phyloP scores from a whole-genome alignment of 768 basidiomycete species.

The Crucibulum laeve region DNA sequence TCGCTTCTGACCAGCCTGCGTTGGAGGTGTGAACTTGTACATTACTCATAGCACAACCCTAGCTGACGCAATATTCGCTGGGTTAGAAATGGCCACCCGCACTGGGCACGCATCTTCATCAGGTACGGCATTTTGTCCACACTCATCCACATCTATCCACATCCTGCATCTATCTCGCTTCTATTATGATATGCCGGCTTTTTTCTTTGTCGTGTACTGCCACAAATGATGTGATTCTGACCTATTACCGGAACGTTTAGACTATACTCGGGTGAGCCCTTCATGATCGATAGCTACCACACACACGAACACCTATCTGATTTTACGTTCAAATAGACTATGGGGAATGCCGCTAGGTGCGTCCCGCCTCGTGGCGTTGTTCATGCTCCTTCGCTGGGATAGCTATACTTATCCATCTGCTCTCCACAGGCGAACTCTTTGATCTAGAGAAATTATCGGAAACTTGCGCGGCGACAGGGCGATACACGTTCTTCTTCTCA shows the following conservation, averaged over 20 bases:
- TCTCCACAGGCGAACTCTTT: conserved; percentile 57
- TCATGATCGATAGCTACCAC: background rate
- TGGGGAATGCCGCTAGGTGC: conserved; percentile 75
- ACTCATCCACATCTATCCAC: too few relatives aligned
- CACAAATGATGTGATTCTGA: too few relatives aligned
- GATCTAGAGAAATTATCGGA: conserved; percentile 62
- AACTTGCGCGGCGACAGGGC: conserved; percentile 48
- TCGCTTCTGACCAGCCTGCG: conserved; percentile 65
- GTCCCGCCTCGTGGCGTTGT: conserved; percentile 7
- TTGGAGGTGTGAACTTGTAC: conserved; percentile 41
- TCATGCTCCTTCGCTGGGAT: background rate
- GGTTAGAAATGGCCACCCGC: conserved; percentile 50
- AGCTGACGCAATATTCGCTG: conserved; percentile 7
- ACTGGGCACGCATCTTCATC: conserved; percentile 46
- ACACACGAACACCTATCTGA: background rate
- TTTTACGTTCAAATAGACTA: conserved; percentile 29
- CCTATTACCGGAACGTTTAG: conserved; percentile 19
- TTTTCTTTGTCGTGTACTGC: too few relatives aligned
- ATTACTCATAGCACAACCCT: background rate
- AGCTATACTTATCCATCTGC: background rate
- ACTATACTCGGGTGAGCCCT: conserved; percentile 53
- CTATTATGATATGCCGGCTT: too few relatives aligned
- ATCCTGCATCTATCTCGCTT: background rate
- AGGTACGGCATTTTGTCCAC: too few relatives aligned
- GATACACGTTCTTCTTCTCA: conserved; percentile 74